Evolutionary conservation across 306 rosid genomes (phyloP).

Genomic region (Vigna hirtella): DNA sequence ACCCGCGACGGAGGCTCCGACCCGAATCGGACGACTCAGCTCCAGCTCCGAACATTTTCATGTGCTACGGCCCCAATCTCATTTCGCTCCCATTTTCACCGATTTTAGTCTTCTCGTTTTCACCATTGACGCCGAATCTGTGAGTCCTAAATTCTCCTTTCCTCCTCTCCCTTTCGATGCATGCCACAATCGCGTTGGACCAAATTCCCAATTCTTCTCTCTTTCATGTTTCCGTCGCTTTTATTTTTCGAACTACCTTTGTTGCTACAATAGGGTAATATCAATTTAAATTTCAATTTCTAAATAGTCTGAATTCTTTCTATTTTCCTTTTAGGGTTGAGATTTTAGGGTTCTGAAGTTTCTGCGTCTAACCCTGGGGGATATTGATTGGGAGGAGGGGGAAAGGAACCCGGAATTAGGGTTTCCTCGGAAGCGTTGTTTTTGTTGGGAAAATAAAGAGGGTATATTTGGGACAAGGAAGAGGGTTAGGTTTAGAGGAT

Average conservation of each 20-base stretch:
- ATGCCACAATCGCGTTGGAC: slow-evolving; percentile 29
- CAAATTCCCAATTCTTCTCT: slow-evolving; percentile 37
- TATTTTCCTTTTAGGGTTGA: slow-evolving; percentile 33
- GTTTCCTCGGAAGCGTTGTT: slow-evolving; percentile 58
- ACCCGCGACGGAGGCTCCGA: slow-evolving; percentile 54
- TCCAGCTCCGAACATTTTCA: slow-evolving; percentile 47
- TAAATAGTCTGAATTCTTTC: slow-evolving; percentile 46
- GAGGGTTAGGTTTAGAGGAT: slow-evolving; percentile 69
- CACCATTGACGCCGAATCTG: slow-evolving; percentile 53
- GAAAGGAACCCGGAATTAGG: slow-evolving; percentile 55
- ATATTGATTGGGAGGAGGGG: slow-evolving; percentile 47
- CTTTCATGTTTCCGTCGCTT: slow-evolving; percentile 20
- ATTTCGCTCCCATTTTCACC: slow-evolving; percentile 41
- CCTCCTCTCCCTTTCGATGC: slow-evolving; percentile 50
- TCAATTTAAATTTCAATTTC: slow-evolving; percentile 22
- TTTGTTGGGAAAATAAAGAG: slow-evolving; percentile 34
- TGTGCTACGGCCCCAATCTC: slow-evolving; percentile 46
- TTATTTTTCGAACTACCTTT: slow-evolving; percentile 42
- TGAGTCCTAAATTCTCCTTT: slow-evolving; percentile 53
- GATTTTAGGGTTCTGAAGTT: slow-evolving; percentile 78
- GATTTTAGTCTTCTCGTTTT: slow-evolving; percentile 34
- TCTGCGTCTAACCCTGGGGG: slow-evolving; percentile 44
- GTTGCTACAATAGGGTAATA: slow-evolving; percentile 45
- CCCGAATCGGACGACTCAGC: slow-evolving; percentile 52
- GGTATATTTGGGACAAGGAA: slow-evolving; percentile 16